These are phyloP conservation scores for Cicer chorassanicum DNA, from an alignment of 306 rosid genomes.

Conservation along the genomic window DNA sequence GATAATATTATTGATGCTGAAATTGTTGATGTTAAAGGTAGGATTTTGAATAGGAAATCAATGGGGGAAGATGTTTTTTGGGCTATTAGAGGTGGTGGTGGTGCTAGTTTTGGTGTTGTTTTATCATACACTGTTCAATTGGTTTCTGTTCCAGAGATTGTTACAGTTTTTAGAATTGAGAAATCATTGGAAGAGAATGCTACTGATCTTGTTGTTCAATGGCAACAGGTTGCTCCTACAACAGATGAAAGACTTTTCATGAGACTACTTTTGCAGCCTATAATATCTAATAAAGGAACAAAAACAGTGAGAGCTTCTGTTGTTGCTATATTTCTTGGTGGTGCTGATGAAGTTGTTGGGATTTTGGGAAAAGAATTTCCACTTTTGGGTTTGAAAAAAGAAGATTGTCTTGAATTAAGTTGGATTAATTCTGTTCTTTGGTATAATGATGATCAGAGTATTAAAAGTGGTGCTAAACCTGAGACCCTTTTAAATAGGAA, in stretches of 20 bases:
- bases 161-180: constrained; percentile 42
- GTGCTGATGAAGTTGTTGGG: constrained; percentile 43
- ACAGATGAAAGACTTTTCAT: constrained; percentile 49
- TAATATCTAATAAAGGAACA: constrained; percentile 16
- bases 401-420: constrained; percentile 44
- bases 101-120: constrained; percentile 51
- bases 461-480: constrained; percentile 37
- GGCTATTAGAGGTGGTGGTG: constrained; percentile 55
- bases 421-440: constrained; percentile 55
- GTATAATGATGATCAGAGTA: constrained; percentile 30
- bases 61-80: constrained; percentile 55
- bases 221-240: constrained; percentile 56
- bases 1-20: constrained; percentile 45
- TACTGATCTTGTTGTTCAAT: constrained; percentile 50
- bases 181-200: constrained; percentile 47
- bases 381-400: constrained; percentile 40
- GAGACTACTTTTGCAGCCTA: constrained; percentile 51
- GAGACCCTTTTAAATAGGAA: constrained; percentile 44
- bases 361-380: constrained; percentile 49
- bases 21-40: constrained; percentile 50
- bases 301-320: constrained; percentile 45
- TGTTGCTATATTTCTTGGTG: constrained; percentile 47
- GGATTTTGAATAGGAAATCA: constrained; percentile 27
- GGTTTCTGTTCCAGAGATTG: constrained; percentile 45
- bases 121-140: constrained; percentile 46